phyloP scores from a whole-genome alignment of 108 stramenopile genomes.

The Mediolabrus comicus region DNA sequence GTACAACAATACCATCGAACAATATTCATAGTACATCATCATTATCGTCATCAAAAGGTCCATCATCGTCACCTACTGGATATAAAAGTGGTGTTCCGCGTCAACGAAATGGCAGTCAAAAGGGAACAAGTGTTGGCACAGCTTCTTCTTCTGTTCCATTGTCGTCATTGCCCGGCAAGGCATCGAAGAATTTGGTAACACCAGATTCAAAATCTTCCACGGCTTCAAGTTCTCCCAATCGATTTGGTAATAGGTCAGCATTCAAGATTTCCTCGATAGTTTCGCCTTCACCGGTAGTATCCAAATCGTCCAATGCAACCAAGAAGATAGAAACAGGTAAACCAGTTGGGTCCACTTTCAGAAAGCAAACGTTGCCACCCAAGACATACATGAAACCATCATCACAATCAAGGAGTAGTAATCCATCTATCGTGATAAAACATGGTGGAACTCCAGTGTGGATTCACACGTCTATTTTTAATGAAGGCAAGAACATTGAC shows the following conservation, averaged over 20 bases:
- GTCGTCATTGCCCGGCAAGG: too few relatives aligned
- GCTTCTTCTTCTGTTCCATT: neutral
- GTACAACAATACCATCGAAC: neutral
- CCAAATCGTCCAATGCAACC: too few relatives aligned
- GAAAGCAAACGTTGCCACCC: neutral
- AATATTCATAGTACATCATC: neutral
- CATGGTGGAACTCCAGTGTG: constrained; percentile 31
- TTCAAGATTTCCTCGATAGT: too few relatives aligned
- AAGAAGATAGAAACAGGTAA: neutral
- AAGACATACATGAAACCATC: neutral
- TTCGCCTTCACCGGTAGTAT: too few relatives aligned
- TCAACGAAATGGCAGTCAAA: too few relatives aligned
- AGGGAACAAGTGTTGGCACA: neutral
- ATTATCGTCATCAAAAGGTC: neutral
- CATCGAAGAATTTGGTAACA: neutral
- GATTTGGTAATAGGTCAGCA: neutral
- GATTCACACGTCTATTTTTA: constrained; percentile 28
- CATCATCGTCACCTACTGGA: neutral
- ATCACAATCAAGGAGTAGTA: neutral
- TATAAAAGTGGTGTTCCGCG: neutral
- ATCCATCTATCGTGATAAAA: constrained; percentile 1
- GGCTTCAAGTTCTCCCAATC: neutral
- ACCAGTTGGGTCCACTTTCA: neutral
- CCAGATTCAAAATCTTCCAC: neutral
- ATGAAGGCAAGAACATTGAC: neutral